phyloP scores from a whole-genome alignment of 2,329 filamentous ascomycete species.

The Phoma sp. region DNA sequence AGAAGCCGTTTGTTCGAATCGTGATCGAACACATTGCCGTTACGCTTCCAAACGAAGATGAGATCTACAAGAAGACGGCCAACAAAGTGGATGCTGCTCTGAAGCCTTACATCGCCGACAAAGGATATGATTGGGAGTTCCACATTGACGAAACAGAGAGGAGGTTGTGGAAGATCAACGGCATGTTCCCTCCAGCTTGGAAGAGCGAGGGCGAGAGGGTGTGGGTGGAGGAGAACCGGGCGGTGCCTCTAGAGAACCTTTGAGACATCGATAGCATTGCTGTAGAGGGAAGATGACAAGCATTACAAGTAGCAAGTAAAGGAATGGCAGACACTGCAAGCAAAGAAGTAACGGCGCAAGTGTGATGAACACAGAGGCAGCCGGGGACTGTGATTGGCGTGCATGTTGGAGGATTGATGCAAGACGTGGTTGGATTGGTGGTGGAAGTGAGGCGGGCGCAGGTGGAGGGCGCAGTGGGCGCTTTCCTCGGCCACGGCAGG shows the following conservation, averaged over 20 bases:
- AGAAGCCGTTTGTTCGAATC: conserved; percentile 46
- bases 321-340: no score
- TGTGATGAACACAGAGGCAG: not conserved
- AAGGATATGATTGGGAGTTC: conserved; percentile 54
- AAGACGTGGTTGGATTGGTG: conserved; percentile 12
- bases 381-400: conserved; percentile 14
- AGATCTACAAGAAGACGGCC: conserved; percentile 10
- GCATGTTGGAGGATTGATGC: conserved; percentile 1
- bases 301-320: no score
- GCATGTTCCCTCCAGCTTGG: conserved; percentile 44
- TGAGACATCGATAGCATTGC: not conserved
- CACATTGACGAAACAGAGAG: conserved; percentile 53
- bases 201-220: conserved; percentile 40
- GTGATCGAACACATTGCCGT: conserved; percentile 40
- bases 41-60: conserved; percentile 24
- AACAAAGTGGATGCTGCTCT: conserved; percentile 39
- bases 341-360: not conserved
- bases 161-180: conserved; percentile 54
- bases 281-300: not conserved
- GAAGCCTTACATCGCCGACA: conserved; percentile 49
- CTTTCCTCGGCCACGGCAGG: conserved; percentile 1
- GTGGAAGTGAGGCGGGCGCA: conserved; percentile 12
- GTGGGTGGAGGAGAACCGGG: conserved; percentile 37
- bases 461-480: not conserved
- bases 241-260: conserved; percentile 1